phyloP scores from a whole-genome alignment of 495 filamentous ascomycete species.

The Usnea hakonensis region DNA sequence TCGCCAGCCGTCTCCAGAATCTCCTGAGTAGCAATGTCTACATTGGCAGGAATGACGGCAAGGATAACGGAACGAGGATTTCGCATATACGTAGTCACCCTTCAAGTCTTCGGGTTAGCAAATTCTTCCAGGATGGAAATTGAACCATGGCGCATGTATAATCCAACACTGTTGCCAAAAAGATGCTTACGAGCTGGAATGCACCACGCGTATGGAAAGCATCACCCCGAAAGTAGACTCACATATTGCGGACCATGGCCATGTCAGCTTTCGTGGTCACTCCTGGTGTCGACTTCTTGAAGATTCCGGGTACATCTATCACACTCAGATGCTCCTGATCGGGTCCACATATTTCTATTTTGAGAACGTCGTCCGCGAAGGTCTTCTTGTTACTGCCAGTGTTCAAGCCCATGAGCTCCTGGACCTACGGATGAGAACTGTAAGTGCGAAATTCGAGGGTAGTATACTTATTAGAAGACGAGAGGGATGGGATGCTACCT shows the following conservation, averaged over 20 bases:
- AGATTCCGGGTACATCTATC: constrained; percentile 58
- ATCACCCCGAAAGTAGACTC: background rate
- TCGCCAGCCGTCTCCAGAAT: constrained; percentile 48
- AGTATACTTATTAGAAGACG: background rate
- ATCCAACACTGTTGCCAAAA: background rate
- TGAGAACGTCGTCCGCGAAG: constrained; percentile 52
- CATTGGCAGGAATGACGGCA: constrained; percentile 54
- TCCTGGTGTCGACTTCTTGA: constrained; percentile 44
- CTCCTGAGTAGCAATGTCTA: constrained; percentile 55
- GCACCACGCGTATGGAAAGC: background rate
- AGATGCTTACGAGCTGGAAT: background rate
- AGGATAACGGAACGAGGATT: constrained; percentile 51
- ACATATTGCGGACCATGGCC: constrained; percentile 40
- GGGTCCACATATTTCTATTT: constrained; percentile 51
- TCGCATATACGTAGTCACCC: constrained; percentile 46
- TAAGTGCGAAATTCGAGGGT: background rate
- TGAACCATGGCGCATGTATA: background rate
- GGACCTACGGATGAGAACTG: constrained; percentile 22
- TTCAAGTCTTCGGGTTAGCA: background rate
- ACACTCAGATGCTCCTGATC: constrained; percentile 51
- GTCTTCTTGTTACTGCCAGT: constrained; percentile 22
- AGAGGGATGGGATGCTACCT: constrained; percentile 21
- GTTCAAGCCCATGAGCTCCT: constrained; percentile 28
- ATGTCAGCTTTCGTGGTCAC: constrained; percentile 46
- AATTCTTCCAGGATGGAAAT: background rate